A percentile compares a stretch with the other conserved stretches of the same genome.
These are phyloP conservation scores for Talaromyces sp. DNA, from an alignment of 2,329 filamentous ascomycete species.

Conservation along the genomic window DNA sequence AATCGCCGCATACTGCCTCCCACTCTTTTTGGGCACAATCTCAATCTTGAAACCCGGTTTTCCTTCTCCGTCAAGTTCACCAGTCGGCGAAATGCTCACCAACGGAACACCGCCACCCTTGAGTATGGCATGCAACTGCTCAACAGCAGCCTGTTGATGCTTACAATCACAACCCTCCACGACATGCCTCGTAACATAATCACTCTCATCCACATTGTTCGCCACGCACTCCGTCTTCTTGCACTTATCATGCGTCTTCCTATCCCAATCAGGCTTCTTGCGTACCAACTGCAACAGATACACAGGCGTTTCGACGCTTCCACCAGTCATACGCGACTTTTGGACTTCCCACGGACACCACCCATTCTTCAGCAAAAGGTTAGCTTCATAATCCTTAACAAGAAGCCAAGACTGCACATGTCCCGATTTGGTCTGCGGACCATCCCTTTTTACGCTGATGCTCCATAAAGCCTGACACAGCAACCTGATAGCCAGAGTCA, in stretches of 20 bases:
- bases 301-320: not conserved
- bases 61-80: not conserved
- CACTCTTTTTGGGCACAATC: not conserved
- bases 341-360: constrained; percentile 11
- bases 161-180: constrained; percentile 12
- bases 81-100: not conserved
- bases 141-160: constrained; percentile 8
- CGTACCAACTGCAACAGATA: constrained; percentile 14
- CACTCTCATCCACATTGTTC: constrained; percentile 19
- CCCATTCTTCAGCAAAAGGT: not conserved
- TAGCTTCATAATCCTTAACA: not conserved
- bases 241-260: constrained; percentile 1
- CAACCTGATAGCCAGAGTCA: not conserved
- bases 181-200: constrained; percentile 17
- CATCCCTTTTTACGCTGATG: not conserved
- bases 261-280: constrained; percentile 15
- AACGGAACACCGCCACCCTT: constrained; percentile 1
- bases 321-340: not conserved
- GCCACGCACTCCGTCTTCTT: constrained; percentile 17
- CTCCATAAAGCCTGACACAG: constrained; percentile 7
- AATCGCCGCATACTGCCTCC: not conserved
- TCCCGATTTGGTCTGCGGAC: not conserved
- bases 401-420: not conserved
- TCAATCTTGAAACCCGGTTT: not conserved
- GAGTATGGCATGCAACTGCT: not conserved